These are phyloP conservation scores for Porphyra umbilicalis DNA, from an alignment of 31 red algal species.

Conservation along the genomic window DNA sequence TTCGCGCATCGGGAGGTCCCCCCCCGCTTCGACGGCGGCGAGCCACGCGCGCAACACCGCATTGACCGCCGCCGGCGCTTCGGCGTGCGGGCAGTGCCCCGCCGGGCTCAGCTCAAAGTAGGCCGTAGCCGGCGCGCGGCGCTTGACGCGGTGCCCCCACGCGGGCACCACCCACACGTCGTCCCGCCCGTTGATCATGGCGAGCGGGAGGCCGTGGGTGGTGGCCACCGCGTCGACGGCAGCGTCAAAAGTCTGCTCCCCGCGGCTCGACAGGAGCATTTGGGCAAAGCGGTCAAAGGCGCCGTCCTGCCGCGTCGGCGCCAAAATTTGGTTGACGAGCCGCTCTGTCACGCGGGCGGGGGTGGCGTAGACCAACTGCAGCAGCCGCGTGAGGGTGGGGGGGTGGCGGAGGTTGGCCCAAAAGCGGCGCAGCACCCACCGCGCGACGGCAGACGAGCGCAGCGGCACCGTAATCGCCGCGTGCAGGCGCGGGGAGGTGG, in stretches of 20 bases:
- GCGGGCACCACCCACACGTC: conserved; percentile 6
- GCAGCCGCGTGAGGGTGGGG: background rate
- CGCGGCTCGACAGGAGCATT: background rate
- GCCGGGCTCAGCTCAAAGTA: conserved; percentile 7
- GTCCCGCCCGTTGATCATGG: background rate
- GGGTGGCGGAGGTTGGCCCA: background rate
- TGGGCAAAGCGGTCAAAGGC: background rate
- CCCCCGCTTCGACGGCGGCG: background rate
- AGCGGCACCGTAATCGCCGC: background rate
- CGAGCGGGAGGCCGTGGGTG: background rate
- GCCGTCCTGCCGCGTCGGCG: background rate
- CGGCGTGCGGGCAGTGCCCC: background rate
- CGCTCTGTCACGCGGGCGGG: background rate
- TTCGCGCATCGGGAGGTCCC: background rate
- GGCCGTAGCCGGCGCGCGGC: background rate
- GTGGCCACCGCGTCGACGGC: background rate
- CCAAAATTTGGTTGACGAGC: background rate
- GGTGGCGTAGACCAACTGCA: background rate
- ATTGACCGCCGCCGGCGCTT: background rate
- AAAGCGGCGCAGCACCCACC: background rate
- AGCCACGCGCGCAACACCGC: background rate
- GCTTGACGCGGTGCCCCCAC: conserved; percentile 3
- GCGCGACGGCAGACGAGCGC: background rate
- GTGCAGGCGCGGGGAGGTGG: background rate
- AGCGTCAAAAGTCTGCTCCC: background rate